These are phyloP conservation scores for Rhizomucor pusillus DNA, from an alignment of 371 early-diverging fungal genomes.

Conservation along the genomic window DNA sequence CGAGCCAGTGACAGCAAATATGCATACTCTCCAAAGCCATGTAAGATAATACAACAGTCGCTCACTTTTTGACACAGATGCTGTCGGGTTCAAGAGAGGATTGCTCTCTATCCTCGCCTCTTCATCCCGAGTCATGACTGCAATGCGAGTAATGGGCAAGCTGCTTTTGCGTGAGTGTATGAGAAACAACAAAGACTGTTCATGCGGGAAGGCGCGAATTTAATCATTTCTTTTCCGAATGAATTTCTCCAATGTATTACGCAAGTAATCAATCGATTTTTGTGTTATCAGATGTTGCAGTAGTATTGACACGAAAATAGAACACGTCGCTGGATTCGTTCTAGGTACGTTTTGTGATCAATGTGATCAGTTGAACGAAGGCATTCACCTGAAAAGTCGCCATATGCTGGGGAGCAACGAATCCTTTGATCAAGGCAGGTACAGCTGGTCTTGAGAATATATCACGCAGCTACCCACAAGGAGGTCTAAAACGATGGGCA, in stretches of 20 bases:
- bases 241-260: slow-evolving; percentile 9
- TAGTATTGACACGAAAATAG: no score
- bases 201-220: neutral
- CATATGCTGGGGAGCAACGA: slow-evolving; percentile 94
- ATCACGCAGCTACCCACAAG: slow-evolving; percentile 42
- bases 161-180: no score
- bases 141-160: no score
- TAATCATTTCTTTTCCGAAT: no score
- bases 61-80: neutral
- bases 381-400: slow-evolving; percentile 52
- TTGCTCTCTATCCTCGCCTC: neutral
- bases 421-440: slow-evolving; percentile 91
- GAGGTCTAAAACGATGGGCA: slow-evolving; percentile 48
- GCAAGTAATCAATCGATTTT: slow-evolving; percentile 4
- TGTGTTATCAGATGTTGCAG: no score
- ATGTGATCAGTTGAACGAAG: no score
- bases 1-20: slow-evolving; percentile 42
- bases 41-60: neutral
- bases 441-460: slow-evolving; percentile 76
- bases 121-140: neutral
- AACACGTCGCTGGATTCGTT: no score
- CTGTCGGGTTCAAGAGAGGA: neutral
- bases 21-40: slow-evolving; percentile 37
- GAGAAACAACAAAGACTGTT: neutral
- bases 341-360: no score